Evolutionary conservation across 345 rosid species (phyloP).

Genomic region (Cardamine chenopodiifolia): DNA sequence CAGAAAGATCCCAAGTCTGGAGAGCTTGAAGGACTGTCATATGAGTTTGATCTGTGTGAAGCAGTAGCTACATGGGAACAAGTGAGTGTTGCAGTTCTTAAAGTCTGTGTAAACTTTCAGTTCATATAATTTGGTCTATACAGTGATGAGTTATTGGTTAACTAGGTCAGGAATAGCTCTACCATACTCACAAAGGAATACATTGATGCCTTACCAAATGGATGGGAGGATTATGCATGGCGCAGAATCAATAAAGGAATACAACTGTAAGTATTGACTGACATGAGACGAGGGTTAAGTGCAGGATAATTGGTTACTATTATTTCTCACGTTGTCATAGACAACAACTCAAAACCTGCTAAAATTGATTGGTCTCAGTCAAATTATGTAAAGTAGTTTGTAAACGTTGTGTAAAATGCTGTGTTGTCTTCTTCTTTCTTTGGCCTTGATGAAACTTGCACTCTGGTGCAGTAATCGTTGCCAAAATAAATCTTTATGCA

Average conservation of each 20-base stretch:
- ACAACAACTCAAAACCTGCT: neutral
- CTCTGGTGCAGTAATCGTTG: slow-evolving; percentile 68
- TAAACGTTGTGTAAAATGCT: neutral
- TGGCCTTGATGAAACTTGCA: slow-evolving; percentile 15
- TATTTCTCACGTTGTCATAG: neutral
- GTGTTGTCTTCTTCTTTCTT: slow-evolving; percentile 1
- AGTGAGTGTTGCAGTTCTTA: slow-evolving; percentile 38
- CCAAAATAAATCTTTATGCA: slow-evolving; percentile 71
- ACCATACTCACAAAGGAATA: slow-evolving; percentile 91
- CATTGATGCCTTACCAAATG: slow-evolving; percentile 88
- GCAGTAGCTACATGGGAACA: slow-evolving; percentile 95
- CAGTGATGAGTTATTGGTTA: slow-evolving; percentile 56
- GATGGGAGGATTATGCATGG: slow-evolving; percentile 99
- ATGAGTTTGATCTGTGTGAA: slow-evolving; percentile 84
- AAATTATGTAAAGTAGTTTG: neutral
- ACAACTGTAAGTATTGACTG: slow-evolving; percentile 63
- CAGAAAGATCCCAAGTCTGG: slow-evolving; percentile 94
- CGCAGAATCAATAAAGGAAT: slow-evolving; percentile 90
- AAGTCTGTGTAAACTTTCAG: slow-evolving; percentile 5
- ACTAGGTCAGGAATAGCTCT: slow-evolving; percentile 86
- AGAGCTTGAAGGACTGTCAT: slow-evolving; percentile 74
- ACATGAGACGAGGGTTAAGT: neutral
- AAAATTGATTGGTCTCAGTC: neutral
- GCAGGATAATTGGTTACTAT: neutral
- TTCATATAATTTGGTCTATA: slow-evolving; percentile 32